Conservation (phyloP, 2,329 filamentous ascomycete species). For the Neonectria coccinea region DNA sequence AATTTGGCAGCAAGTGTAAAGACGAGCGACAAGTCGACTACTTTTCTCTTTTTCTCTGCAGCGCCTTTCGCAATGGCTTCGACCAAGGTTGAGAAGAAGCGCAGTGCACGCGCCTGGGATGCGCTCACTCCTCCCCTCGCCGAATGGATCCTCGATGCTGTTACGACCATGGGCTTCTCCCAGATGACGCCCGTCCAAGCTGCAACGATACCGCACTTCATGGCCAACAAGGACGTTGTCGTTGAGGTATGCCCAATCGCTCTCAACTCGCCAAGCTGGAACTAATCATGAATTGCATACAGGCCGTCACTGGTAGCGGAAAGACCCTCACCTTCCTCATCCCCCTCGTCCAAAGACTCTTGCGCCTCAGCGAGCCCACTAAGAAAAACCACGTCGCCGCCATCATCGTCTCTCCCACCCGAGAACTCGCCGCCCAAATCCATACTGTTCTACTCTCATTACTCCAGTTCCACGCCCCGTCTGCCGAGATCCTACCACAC, state of each 20-base stretch:
- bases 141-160: conserved; percentile 85
- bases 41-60: conserved; percentile 1
- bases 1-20: conserved; percentile 8
- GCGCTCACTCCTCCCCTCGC: conserved; percentile 54
- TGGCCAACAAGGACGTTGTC: conserved; percentile 91
- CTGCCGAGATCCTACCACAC: conserved; percentile 72
- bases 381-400: conserved; percentile 92
- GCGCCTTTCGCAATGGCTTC: conserved; percentile 46
- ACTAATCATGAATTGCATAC: neutral
- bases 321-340: conserved; percentile 91
- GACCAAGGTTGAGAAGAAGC: conserved; percentile 53
- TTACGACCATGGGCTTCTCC: conserved; percentile 84
- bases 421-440: conserved; percentile 93
- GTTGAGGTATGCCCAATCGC: conserved; percentile 71
- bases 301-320: conserved; percentile 90
- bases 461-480: conserved; percentile 84
- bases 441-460: conserved; percentile 82
- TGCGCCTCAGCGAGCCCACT: conserved; percentile 82
- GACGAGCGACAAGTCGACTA: neutral
- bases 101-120: conserved; percentile 61
- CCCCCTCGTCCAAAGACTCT: conserved; percentile 83
- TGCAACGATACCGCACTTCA: conserved; percentile 87
- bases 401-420: conserved; percentile 90
- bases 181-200: conserved; percentile 96
- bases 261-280: neutral